These are phyloP conservation scores for Ensete ventricosum DNA, from an alignment of 176 grass and related monocot genomes.

Conservation along the genomic window DNA sequence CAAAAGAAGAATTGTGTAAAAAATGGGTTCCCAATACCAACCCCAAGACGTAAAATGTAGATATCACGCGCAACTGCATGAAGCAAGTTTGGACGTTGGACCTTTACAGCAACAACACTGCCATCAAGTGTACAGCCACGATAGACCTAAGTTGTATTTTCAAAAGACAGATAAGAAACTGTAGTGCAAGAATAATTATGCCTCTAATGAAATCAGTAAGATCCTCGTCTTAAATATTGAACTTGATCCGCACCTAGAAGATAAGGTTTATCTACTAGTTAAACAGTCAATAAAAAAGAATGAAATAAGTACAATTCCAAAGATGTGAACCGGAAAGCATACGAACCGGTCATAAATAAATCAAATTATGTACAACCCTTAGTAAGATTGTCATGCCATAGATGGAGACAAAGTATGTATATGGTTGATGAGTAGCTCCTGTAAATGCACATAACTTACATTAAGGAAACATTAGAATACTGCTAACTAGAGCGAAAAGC, in stretches of 20 bases:
- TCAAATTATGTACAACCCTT: background rate
- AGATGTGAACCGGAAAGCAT: background rate
- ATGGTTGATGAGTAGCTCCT: too few species aligned
- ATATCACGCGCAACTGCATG: slow-evolving; percentile 70
- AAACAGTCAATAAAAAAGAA: background rate
- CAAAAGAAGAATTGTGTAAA: background rate
- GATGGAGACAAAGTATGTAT: background rate
- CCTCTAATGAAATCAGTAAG: background rate
- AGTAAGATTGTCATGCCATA: background rate
- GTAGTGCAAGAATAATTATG: slow-evolving; percentile 4
- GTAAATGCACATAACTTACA: too few species aligned
- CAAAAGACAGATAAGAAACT: slow-evolving; percentile 15
- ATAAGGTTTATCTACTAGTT: background rate
- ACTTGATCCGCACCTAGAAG: too few species aligned
- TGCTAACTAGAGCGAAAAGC: too few species aligned
- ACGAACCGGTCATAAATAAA: background rate
- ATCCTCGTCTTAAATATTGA: background rate
- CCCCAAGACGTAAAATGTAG: slow-evolving; percentile 87
- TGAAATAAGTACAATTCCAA: background rate
- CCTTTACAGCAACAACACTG: slow-evolving; percentile 77
- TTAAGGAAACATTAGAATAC: too few species aligned
- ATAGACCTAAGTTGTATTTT: slow-evolving; percentile 53
- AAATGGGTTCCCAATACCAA: slow-evolving; percentile 27
- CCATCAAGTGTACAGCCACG: slow-evolving; percentile 66
- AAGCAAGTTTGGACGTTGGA: slow-evolving; percentile 77